Percentiles rank a stretch among this genome's conserved stretches.
Conservation (phyloP, 108 stramenopile species). For the Halocafeteria seosinensis region DNA sequence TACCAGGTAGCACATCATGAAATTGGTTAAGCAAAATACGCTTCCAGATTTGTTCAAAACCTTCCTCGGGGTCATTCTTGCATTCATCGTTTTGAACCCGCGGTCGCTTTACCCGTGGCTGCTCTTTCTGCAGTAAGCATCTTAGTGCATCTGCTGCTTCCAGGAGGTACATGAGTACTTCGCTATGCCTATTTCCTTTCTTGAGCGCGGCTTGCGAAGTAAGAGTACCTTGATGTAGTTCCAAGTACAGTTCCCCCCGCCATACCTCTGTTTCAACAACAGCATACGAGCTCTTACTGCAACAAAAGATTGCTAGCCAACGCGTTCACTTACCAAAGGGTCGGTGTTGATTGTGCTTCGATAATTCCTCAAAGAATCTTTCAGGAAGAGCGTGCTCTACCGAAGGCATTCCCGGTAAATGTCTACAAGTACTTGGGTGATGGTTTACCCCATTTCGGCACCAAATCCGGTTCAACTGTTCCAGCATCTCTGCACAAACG, state of each 20-base stretch:
- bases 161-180: neutral
- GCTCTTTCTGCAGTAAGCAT: neutral
- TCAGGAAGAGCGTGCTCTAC: neutral
- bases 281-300: neutral
- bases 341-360: no score
- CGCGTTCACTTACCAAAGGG: no score
- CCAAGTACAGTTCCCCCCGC: neutral
- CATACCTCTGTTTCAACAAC: neutral
- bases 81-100: neutral
- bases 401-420: neutral
- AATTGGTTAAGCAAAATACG: neutral
- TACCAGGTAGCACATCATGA: neutral
- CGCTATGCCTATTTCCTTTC: neutral
- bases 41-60: neutral
- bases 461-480: neutral
- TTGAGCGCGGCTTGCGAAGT: neutral
- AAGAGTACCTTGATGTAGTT: conserved; percentile 1
- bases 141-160: neutral
- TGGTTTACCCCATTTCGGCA: neutral
- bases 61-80: neutral
- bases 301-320: no score
- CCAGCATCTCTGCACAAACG: neutral
- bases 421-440: no score
- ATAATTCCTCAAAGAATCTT: neutral
- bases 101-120: neutral